Evolutionary conservation across 768 basidiomycete species (phyloP), one percentile per base, ranked within the genome.

Genomic region (Cystofilobasidium ferigula): DNA sequence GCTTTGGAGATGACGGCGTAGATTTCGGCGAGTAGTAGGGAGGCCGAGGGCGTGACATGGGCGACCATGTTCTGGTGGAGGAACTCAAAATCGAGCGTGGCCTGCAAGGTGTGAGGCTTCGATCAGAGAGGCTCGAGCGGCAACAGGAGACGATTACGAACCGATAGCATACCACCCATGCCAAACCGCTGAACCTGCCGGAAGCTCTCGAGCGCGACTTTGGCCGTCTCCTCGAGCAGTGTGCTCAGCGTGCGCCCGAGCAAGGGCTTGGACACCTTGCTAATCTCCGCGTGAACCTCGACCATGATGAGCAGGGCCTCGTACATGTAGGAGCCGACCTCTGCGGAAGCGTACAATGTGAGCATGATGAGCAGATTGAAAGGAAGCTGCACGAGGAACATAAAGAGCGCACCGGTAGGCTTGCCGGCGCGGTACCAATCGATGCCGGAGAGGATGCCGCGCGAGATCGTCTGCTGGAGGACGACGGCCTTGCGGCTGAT

Each of bases 31-130:
- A 99, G 82, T 57, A 85, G 89, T 73, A 85, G 84, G 40, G 87
- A 87, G 18, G 94, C 89, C 9, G 81, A 73, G 1, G 85, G 80
- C 20, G 88, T 74, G 62, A 97, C 87, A 74, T 94, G 93, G 70
- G 88, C 85, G 35, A 86, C 84, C 47, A 99, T 79, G 8, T 89
- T 91, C 78, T 98, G 95, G 76, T 99, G 94, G 81, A 98, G 85
- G 79, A 98, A 98, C 78, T 98, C 95, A 70, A 98, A 95, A 76
- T 98, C 94, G 32, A 99, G 85, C 6, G 95, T 98, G 18, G 95
- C 95, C 92, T 97, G 74, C 24, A 18, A 12, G 36, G 36, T 14
- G 24, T 16, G 16, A 16, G 43, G 60, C 9, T 13, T 1, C 7
- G 16, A 36, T 7, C 30, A 36, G 51, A 24, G 36, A n/a, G 51